Base-by-base conservation (phyloP, 2,329 filamentous ascomycete species). In the Fusarium longipes region DNA sequence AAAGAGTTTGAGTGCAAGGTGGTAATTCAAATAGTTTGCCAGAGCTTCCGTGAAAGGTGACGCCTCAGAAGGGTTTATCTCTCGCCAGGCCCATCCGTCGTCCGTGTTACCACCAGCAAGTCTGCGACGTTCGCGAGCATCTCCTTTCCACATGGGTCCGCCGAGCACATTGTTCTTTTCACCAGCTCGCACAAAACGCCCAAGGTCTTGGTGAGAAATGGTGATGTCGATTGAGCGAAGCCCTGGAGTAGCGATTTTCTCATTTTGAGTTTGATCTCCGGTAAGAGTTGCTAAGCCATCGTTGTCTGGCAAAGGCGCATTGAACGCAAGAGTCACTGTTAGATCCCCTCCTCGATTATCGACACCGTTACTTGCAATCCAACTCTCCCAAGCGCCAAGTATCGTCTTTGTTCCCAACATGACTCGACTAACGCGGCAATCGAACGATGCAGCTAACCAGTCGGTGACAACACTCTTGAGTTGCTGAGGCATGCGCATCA, bases 401-500 rank as follows among this genome's bases (percentile, higher is more conserved):
- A 89, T 77, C 3, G 83, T 85, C 42, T 78, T 79, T 8, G 84
- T 86, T 8, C 83, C 83, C 3, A 88, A 73, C 1, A 78, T 78
- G 39, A 88, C 74, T 6, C 83, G 77, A 53, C 79, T 82, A 42
- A 87, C 81, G 27, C 84, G 85, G 63, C 84, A 87, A 75, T 89
- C 86, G 64, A 88, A 88, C 1, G 82, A 82, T 39, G 75, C 80
- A 5, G 81, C 78, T 12, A 89, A 75, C 73, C 87, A 89, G 22
- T 83, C 80, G n/a, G 79, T 62, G 1, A 88, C 67, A 20, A 84
- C 76, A 3, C 76, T 59, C 66, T 85, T 86, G 1, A 88, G 76
- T 3, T 84, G 75, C 6, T 82, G 76, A 0, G 86, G 86, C 84
- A 88, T 87, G 24, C 85, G 81, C 29, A 87, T 74, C 1, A 89